A percentile compares a stretch with the other conserved stretches of the same genome.
phyloP scores from a whole-genome alignment of 2,329 filamentous ascomycete species.

The Penicillium concentricum region DNA sequence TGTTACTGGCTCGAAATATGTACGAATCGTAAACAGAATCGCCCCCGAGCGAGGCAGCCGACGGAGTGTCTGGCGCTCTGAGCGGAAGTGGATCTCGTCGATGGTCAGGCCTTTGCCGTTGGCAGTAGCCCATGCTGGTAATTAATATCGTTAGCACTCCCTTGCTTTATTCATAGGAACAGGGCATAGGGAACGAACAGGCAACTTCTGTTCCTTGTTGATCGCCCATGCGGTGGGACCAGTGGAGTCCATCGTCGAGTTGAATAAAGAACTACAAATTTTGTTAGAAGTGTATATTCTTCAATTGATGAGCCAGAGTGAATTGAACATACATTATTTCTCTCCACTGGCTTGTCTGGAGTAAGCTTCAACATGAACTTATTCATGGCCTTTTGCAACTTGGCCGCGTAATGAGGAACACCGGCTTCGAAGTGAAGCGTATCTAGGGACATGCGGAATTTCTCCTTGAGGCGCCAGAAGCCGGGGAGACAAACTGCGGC shows the following conservation, averaged over 20 bases:
- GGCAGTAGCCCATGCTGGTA: neutral
- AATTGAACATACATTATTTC: conserved; percentile 9
- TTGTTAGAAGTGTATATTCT: neutral
- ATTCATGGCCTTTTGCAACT: conserved; percentile 15
- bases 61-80: conserved; percentile 8
- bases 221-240: conserved; percentile 20
- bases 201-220: conserved; percentile 16
- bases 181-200: conserved; percentile 1
- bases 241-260: conserved; percentile 18
- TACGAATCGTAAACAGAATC: conserved; percentile 2
- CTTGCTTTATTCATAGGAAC: neutral
- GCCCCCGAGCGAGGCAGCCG: conserved; percentile 3
- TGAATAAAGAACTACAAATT: conserved; percentile 13
- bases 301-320: too few relatives aligned
- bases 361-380: conserved; percentile 12
- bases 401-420: conserved; percentile 14
- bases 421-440: conserved; percentile 16
- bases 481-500: conserved; percentile 12
- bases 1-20: neutral
- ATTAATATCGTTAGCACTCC: neutral
- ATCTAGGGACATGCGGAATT: conserved; percentile 18
- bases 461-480: conserved; percentile 15
- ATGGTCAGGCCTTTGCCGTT: conserved; percentile 2
- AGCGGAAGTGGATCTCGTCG: conserved; percentile 13
- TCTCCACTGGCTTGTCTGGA: conserved; percentile 12